Evolutionary conservation across 331 rosid species (phyloP).

Genomic region (Pyracantha coccinea): DNA sequence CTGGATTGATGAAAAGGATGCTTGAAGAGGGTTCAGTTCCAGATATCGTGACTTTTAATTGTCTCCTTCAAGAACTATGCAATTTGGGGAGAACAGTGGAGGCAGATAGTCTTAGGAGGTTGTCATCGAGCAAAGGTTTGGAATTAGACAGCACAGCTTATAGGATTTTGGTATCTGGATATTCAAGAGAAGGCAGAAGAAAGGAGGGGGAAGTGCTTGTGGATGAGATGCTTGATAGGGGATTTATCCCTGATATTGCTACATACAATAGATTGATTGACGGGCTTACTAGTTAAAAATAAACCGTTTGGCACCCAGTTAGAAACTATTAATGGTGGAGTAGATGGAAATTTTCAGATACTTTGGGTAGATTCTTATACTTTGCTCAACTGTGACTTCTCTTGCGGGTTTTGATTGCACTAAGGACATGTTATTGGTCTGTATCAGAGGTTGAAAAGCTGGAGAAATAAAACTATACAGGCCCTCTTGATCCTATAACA

Average conservation of each 20-base stretch:
- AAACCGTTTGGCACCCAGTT: background rate
- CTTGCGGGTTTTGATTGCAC: background rate
- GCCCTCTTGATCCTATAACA: background rate
- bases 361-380: background rate
- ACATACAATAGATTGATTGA: conserved; percentile 57
- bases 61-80: conserved; percentile 59
- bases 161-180: conserved; percentile 50
- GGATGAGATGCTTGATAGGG: conserved; percentile 82
- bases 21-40: conserved; percentile 48
- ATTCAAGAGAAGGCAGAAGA: conserved; percentile 37
- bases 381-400: background rate
- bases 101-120: conserved; percentile 54
- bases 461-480: background rate
- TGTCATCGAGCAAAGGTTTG: conserved; percentile 60
- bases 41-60: conserved; percentile 71
- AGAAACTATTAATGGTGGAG: background rate
- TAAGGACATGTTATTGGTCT: background rate
- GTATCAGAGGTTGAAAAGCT: background rate
- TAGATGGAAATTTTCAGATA: background rate
- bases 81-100: conserved; percentile 43
- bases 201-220: conserved; percentile 49
- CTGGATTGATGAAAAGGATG: conserved; percentile 51
- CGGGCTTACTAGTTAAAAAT: conserved; percentile 26
- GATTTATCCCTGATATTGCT: conserved; percentile 59
- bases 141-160: conserved; percentile 49